Evolutionary conservation across 495 filamentous ascomycete species (phyloP).

Genomic region (Mytilinidion resinicola): DNA sequence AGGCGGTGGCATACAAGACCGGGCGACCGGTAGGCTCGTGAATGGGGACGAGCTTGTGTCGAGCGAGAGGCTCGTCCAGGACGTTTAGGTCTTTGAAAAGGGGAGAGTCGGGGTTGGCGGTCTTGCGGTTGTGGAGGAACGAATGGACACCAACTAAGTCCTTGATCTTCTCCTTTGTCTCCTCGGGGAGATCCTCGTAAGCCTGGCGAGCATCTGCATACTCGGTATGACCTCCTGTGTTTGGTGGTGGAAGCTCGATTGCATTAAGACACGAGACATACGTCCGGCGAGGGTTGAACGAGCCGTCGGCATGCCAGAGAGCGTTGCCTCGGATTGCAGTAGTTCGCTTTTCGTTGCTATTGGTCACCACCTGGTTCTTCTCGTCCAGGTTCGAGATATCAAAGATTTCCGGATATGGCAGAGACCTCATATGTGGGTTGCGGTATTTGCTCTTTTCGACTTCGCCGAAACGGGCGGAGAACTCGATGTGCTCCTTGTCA

Average conservation of each 20-base stretch:
- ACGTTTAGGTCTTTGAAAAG: slow-evolving; percentile 48
- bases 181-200: slow-evolving; percentile 44
- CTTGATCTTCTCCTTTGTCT: slow-evolving; percentile 35
- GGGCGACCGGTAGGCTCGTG: slow-evolving; percentile 50
- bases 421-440: not conserved
- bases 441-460: slow-evolving; percentile 48
- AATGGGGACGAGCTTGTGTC: slow-evolving; percentile 46
- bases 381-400: slow-evolving; percentile 52
- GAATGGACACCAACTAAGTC: slow-evolving; percentile 52
- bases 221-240: slow-evolving; percentile 50
- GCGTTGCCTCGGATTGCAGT: slow-evolving; percentile 40
- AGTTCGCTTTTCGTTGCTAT: slow-evolving; percentile 5
- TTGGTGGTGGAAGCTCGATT: slow-evolving; percentile 45
- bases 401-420: slow-evolving; percentile 46
- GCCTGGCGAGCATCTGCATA: slow-evolving; percentile 54
- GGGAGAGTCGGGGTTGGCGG: slow-evolving; percentile 40
- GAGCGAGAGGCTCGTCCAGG: slow-evolving; percentile 38
- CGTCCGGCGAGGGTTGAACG: slow-evolving; percentile 55
- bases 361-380: slow-evolving; percentile 24
- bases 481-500: slow-evolving; percentile 47
- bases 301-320: slow-evolving; percentile 55
- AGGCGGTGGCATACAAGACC: slow-evolving; percentile 50
- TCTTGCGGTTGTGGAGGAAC: slow-evolving; percentile 48
- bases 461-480: slow-evolving; percentile 49
- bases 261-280: slow-evolving; percentile 50